A percentile compares a stretch with the other conserved stretches of the same genome.
Evolutionary conservation across 179 eudicot genomes (phyloP).

Genomic region (Nepenthes alata): DNA sequence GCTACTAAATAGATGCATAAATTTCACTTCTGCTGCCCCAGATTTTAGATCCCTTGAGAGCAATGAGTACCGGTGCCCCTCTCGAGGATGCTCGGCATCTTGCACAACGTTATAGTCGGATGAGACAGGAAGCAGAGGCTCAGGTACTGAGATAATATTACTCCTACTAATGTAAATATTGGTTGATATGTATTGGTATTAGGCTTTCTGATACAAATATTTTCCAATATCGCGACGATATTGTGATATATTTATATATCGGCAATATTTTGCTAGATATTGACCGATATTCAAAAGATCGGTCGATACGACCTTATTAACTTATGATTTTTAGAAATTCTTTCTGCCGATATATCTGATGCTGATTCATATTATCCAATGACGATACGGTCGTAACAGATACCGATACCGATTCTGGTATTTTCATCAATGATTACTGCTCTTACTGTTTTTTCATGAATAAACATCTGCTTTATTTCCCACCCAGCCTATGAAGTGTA

Average conservation of each 20-base stretch:
- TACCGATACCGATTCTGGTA: too few relatives aligned
- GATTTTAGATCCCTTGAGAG: slow-evolving; percentile 84
- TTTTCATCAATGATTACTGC: background rate
- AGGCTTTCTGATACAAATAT: too few relatives aligned
- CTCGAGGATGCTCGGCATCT: slow-evolving; percentile 97
- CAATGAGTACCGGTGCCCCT: slow-evolving; percentile 67
- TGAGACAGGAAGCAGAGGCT: slow-evolving; percentile 96
- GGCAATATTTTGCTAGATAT: too few relatives aligned
- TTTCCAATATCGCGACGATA: too few relatives aligned
- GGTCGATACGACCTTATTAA: too few relatives aligned
- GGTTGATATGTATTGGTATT: too few relatives aligned
- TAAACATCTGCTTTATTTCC: background rate
- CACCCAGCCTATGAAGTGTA: background rate
- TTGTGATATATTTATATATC: too few relatives aligned
- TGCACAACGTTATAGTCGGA: slow-evolving; percentile 88
- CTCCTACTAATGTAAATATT: background rate
- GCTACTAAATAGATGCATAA: background rate
- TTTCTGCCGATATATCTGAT: too few relatives aligned
- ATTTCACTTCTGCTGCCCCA: slow-evolving; percentile 12
- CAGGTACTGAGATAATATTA: slow-evolving; percentile 36
- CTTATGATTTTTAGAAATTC: too few relatives aligned
- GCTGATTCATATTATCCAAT: too few relatives aligned
- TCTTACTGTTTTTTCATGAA: background rate
- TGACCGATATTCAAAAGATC: too few relatives aligned
- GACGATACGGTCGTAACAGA: too few relatives aligned